Evolutionary conservation across 2,329 filamentous ascomycete genomes (phyloP).

Genomic region (Myotisia sp.): DNA sequence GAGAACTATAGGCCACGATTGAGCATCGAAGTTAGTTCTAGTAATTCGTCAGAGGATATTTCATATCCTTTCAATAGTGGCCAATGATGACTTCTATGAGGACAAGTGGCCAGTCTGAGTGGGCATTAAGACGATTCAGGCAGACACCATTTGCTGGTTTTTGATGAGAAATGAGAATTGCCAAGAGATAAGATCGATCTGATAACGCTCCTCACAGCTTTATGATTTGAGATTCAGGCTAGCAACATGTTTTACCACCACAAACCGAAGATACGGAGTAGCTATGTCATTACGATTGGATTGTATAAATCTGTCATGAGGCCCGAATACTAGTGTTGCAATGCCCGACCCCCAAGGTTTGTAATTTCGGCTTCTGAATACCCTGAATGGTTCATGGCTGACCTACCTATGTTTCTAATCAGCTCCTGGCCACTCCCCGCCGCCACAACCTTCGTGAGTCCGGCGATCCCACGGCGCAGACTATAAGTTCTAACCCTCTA

Average conservation of each 20-base stretch:
- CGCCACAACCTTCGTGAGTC: conserved; percentile 11
- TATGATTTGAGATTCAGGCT: too few species aligned
- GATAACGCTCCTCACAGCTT: conserved; percentile 7
- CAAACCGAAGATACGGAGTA: too few species aligned
- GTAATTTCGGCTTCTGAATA: not conserved
- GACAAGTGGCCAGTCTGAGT: not conserved
- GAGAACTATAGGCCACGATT: too few species aligned
- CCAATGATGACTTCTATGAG: not conserved
- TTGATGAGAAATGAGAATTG: not conserved
- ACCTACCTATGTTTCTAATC: not conserved
- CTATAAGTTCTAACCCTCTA: conserved; percentile 3
- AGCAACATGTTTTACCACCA: too few species aligned
- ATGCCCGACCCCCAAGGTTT: conserved; percentile 14
- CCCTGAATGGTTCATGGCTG: not conserved
- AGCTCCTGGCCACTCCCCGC: not conserved
- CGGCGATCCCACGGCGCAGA: not conserved
- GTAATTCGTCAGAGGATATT: not conserved
- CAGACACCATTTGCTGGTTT: not conserved
- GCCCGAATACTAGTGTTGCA: too few species aligned
- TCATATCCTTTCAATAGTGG: too few species aligned
- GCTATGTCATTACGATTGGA: not conserved
- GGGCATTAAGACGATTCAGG: not conserved
- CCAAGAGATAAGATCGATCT: conserved; percentile 14
- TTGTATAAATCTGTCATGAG: too few species aligned
- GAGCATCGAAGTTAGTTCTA: too few species aligned